Evolutionary conservation across 1,139 yeast genomes (phyloP), one percentile per base, ranked within the genome.

Genomic region (Nakaseomyces uthaithaninus): DNA sequence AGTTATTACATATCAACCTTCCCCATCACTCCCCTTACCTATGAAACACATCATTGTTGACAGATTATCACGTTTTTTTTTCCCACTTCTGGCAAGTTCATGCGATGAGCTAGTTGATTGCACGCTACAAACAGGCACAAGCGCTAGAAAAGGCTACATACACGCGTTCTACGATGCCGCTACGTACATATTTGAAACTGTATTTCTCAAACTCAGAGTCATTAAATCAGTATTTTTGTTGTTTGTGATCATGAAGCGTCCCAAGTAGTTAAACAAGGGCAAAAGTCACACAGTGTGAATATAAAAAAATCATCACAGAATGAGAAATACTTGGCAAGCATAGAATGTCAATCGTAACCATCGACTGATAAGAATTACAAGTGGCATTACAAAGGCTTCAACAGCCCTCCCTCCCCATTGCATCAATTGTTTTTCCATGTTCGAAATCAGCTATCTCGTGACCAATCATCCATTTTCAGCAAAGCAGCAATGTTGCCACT

Each of bases 201-300:
- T 31, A 17, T 23, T 12, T 19, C 10, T 12, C 11, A 14, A 28
- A 30, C 42, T 59, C 65, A 60, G 64, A 60, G 63, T 60, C 64
- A 60, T 60, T 60, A 60, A 60, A 60, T 60, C 65, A 60, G 64
- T 60, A 52, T 55, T 54, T 55, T 49, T 46, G 47, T 48, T 48
- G 40, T 42, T 44, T 56, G 60, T 57, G 60, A 54, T 58, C 65
- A 59, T 57, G 42, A 52, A 45, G 33, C 46, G 42, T 55, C 14
- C 37, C 31, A 27, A 25, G 36, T 53, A 53, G 37, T 48, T 48
- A 54, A 54, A 54, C 57, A 42, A 42, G 40, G 31, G 47, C 47
- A n/a, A 42, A 44, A 44, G 56, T 60, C 54, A 61, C 55, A 60
- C 63, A 60, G 65, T 60, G 65, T 60, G 65, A 60, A 60, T 60